Evolutionary conservation across 148 eudicot genomes (phyloP).

Genomic region (Limonium bicolor): DNA sequence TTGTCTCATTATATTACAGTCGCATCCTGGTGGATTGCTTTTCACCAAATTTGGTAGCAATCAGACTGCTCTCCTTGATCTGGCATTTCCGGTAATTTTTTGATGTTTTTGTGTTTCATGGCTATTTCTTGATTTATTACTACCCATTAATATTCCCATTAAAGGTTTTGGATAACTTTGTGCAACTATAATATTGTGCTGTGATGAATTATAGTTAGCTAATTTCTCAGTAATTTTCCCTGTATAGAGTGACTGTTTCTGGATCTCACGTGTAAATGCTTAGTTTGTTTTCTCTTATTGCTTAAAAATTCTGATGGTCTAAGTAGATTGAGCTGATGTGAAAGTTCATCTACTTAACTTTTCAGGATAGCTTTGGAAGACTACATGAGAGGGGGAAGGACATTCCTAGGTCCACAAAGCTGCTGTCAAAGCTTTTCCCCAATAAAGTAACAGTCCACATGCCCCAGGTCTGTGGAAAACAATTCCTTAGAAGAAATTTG

Average conservation of each 20-base stretch:
- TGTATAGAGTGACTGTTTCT: neutral
- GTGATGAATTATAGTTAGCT: no score
- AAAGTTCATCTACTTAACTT: neutral
- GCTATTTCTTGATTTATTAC: no score
- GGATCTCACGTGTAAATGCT: neutral
- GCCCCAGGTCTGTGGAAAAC: slow-evolving; percentile 60
- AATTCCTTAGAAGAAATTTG: neutral
- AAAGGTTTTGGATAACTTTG: no score
- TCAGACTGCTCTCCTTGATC: slow-evolving; percentile 86
- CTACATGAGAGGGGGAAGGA: slow-evolving; percentile 81
- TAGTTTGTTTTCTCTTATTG: neutral
- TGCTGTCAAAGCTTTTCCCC: slow-evolving; percentile 66
- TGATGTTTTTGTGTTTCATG: neutral
- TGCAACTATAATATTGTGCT: no score
- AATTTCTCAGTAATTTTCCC: no score
- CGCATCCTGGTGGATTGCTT: slow-evolving; percentile 79
- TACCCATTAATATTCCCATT: neutral
- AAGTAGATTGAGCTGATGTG: slow-evolving; percentile 9
- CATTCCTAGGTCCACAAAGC: slow-evolving; percentile 58
- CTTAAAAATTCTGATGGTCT: neutral
- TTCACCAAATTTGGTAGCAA: slow-evolving; percentile 88
- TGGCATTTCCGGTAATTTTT: slow-evolving; percentile 65
- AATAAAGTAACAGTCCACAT: slow-evolving; percentile 81
- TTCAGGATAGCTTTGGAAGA: slow-evolving; percentile 94
- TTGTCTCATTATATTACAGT: slow-evolving; percentile 27